These are phyloP conservation scores for Allantophomopsis cytisporea DNA, from an alignment of 2,329 filamentous ascomycete genomes.

Conservation along the genomic window DNA sequence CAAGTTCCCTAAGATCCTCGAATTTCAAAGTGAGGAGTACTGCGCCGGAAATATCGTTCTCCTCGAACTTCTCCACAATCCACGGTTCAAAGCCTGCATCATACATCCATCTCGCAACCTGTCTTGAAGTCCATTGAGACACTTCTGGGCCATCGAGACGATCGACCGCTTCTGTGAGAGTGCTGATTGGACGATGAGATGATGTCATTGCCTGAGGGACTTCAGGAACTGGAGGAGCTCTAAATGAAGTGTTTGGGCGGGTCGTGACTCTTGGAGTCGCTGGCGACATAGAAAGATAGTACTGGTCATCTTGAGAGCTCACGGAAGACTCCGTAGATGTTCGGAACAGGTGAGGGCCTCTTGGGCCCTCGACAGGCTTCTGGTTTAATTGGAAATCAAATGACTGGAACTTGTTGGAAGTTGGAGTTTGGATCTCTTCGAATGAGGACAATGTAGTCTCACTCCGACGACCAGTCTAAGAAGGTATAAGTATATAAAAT, in stretches of 20 bases:
- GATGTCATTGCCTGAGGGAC: conserved; percentile 10
- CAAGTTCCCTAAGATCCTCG: conserved; percentile 72
- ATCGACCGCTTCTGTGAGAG: conserved; percentile 40
- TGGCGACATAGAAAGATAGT: conserved; percentile 57
- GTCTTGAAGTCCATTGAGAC: conserved; percentile 55
- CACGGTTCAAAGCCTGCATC: conserved; percentile 65
- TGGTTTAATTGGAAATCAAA: conserved; percentile 47
- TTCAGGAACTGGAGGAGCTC: conserved; percentile 6
- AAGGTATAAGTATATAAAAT: conserved; percentile 6
- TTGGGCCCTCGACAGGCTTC: conserved; percentile 64
- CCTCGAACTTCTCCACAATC: conserved; percentile 72
- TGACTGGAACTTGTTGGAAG: conserved; percentile 36
- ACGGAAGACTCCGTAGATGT: conserved; percentile 45
- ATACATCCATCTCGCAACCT: conserved; percentile 79
- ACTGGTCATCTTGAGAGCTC: conserved; percentile 32
- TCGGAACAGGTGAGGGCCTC: conserved; percentile 78
- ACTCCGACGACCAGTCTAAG: conserved; percentile 57
- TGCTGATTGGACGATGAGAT: conserved; percentile 28
- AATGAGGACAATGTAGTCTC: conserved; percentile 80
- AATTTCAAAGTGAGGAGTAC: conserved; percentile 87
- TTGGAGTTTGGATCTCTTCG: conserved; percentile 70
- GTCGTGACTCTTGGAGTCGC: conserved; percentile 49
- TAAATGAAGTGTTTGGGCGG: conserved; percentile 13
- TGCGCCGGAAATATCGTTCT: conserved; percentile 83
- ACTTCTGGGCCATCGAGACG: conserved; percentile 47